Evolutionary conservation across 768 basidiomycete genomes (phyloP), one percentile per base, ranked within the genome.

Genomic region (Calocera cornea): DNA sequence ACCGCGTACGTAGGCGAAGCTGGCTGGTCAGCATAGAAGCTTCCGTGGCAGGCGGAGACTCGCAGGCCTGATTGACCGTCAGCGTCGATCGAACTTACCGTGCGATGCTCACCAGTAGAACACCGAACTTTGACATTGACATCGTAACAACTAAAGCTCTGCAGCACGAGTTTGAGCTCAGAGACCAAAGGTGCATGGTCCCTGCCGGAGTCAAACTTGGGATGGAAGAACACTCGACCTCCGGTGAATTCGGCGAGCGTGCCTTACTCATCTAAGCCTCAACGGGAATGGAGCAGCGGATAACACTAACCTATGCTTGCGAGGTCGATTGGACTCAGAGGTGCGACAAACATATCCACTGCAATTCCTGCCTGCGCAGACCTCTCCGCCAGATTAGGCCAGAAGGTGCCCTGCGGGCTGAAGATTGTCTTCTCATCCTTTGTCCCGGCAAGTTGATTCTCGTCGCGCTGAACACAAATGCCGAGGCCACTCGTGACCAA

Each of bases 161-260:
- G 78, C 34, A 92, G 73, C 7, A 95, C 73, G 22, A 90, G 82
- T 66, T 80, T 80, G 24, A 98, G 73, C 72, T 97, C 90, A n/a
- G 87, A 87, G n/a, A 82, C 77, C 14, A 99, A 72, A 3, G 84
- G 78, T 8, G 79, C 72, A 8, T 81, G 81, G 74, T 97, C 93
- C 64, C 88, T 83, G 7, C 76, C 75, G 1, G 84, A 81, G 65
- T 87, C 83, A 75, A 92, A 99, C n/a, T 90, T 83, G 10, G 95
- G 97, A 73, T 95, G 89, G 79, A 88, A 95, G 77, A 89, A 95
- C 0, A 95, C 72, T 67, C 94, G 92, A 22, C 97, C 97, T 16
- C 97, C 97, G 7, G 92, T 92, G 12, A 85, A 74, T 0, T 86
- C 86, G 0, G 88, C 74, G 5, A 94, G 81, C 2, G 81, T 76